phyloP scores from a whole-genome alignment of 345 rosid species.

The Moricandia moricandioides region DNA sequence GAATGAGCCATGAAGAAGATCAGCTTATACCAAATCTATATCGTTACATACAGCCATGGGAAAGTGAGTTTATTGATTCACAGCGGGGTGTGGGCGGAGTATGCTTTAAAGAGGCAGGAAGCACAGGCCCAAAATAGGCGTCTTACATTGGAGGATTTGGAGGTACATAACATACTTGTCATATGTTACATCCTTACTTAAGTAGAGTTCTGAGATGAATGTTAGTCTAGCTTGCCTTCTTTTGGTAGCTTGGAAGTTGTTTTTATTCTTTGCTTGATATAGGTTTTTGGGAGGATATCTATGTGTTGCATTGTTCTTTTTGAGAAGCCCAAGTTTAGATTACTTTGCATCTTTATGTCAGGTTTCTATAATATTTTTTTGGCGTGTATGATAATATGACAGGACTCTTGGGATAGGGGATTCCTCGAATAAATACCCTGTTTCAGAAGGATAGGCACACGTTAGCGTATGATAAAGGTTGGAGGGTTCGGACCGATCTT shows the following conservation, averaged over 20 bases:
- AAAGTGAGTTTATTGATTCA: conserved; percentile 98
- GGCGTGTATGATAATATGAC: conserved; percentile 28
- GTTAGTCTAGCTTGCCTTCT: background rate
- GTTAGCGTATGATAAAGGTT: conserved; percentile 95
- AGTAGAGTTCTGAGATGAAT: background rate
- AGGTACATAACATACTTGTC: conserved; percentile 48
- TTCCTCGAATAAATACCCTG: conserved; percentile 96
- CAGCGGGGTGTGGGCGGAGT: conserved; percentile 99
- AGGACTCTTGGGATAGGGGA: conserved; percentile 99
- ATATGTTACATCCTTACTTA: background rate
- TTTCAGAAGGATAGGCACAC: conserved; percentile 98
- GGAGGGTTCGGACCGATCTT: conserved; percentile 99
- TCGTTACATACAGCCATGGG: conserved; percentile 99
- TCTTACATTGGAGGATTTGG: conserved; percentile 95
- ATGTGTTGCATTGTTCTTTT: background rate
- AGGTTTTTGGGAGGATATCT: no score
- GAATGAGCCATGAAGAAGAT: conserved; percentile 99
- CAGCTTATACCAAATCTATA: conserved; percentile 98
- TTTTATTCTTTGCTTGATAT: no score
- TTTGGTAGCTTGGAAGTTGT: no score
- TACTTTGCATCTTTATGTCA: background rate
- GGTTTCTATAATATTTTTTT: background rate
- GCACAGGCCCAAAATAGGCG: conserved; percentile 99
- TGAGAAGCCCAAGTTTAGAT: background rate
- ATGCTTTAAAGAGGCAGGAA: conserved; percentile 98